Base-by-base conservation (phyloP, 495 filamentous ascomycete genomes). In the Venustampulla echinocandica region DNA sequence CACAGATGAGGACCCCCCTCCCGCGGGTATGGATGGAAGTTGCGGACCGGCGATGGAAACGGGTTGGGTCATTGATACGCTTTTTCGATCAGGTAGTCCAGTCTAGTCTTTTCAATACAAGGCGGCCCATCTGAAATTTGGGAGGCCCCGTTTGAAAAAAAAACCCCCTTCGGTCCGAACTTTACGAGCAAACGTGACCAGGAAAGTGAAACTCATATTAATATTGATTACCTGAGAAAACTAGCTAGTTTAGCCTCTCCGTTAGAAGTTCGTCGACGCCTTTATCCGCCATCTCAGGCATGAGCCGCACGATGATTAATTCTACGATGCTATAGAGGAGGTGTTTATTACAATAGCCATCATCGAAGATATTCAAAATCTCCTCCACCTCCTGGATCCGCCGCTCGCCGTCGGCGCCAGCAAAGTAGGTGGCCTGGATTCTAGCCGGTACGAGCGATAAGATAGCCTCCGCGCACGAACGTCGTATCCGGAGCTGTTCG, bases 291-390 rank as follows among this genome's bases (percentile, higher is more conserved):
- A 97, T 55, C 70, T 98, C 92, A 21, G 92, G 92, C 42, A 95
- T 70, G 24, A 96, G 63, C 54, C 81, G 75, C 27, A 84, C 78
- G 11, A 98, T 67, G 0, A 94, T 48, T 43, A 86, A 65, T 63
- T 97, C 92, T 30, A 95, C 55, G 30, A 88, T 69, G 18, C 73
- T 68, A 53, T 90, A 93, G 34, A 90, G 62, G 9, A 98, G 64
- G 62, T 97, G 89, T 64, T 85, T 90, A 67, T 96, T 97, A 61
- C 85, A 78, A 64, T 94, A 96, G 10, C 72, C 73, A 61, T 94
- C 86, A 2, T 72, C 73, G 57, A 94, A 84, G 13, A 86, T 66
- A 54, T 87, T 82, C 15, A 96, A 71, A 19, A 84, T 67, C 17
- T 59, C 44, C 44, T 58, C 50, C 10, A 61, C 46, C 45, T 61